A percentile compares a stretch with the other conserved stretches of the same genome.
These are phyloP conservation scores for Saccharum spontaneum DNA, from an alignment of 176 grass and related monocot species.

Conservation along the genomic window DNA sequence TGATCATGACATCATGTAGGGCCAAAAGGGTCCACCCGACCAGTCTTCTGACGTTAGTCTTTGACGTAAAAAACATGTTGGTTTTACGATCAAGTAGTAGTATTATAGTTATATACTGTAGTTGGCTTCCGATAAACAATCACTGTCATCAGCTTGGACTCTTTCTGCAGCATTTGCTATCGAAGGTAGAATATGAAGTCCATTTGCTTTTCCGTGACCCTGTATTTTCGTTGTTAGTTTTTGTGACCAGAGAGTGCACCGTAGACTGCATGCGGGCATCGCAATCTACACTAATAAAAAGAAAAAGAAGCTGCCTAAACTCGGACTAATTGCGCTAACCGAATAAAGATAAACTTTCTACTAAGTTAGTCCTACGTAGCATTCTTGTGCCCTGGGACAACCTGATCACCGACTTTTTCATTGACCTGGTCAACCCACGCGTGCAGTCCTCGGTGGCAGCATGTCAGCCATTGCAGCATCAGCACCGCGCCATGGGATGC, in stretches of 20 bases:
- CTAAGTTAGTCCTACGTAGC: too few species aligned
- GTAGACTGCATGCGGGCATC: background rate
- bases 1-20: background rate
- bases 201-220: too few species aligned
- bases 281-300: background rate
- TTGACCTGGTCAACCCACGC: background rate
- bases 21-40: background rate
- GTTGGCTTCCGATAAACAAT: too few species aligned
- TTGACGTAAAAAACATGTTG: background rate
- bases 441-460: too few species aligned
- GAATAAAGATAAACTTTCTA: background rate
- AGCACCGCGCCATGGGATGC: too few species aligned
- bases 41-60: background rate
- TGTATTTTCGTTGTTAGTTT: background rate
- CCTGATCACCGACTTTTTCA: too few species aligned
- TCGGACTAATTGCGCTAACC: background rate
- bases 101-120: too few species aligned
- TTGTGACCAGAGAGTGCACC: background rate
- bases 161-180: too few species aligned
- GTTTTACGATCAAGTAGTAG: background rate
- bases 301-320: background rate
- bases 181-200: too few species aligned
- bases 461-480: too few species aligned
- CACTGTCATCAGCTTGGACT: too few species aligned
- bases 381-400: background rate